Evolutionary conservation across 179 eudicot genomes (phyloP), one percentile per base, ranked within the genome.

Genomic region (Amaranthus tricolor): DNA sequence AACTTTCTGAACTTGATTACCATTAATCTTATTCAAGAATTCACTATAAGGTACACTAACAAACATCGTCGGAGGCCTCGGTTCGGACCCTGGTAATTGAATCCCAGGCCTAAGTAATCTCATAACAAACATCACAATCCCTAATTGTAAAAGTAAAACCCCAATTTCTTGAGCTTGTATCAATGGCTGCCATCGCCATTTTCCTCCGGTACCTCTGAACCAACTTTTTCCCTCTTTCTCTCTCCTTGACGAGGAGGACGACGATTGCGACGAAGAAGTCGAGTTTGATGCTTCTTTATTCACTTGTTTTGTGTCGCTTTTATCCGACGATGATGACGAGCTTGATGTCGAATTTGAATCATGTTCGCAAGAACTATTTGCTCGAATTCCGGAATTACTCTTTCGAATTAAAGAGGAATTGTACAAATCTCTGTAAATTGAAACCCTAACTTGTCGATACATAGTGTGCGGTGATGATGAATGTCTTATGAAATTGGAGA

Each of bases 1-100:
- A 69, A 94, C 98, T 76, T 94, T 92, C 75, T 92, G 85, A 59
- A 94, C 98, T 84, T 84, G 83, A 80, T 94, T 82, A 43, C 73
- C 66, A 81, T 84, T 92, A 70, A 94, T 78, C 82, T 83, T 92
- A 84, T 72, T 84, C 87, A 94, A 78, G 68, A 94, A 94, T 49
- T 92, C 96, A 66, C 97, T 92, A 73, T 92, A 94, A 4, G 97
- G 96, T 2, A 92, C 98, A 19, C 90, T 88, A 4, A 92, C 83
- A 53, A 85, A 76, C 20, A 86, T 81, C 8, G 94, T 83, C 10
- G 88, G 81, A n/a, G 86, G 62, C 76, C 88, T 82, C 0, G 92
- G 96, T 74, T 91, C 96, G 9, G 91, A 82, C 52, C 97, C 96
- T 15, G 96, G 97, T 51, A 91, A 77, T 15, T 89, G 84, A 77